Percentiles rank a stretch among this genome's conserved stretches.
Conservation (phyloP, 2,329 filamentous ascomycete genomes). For the Cladosporium cucumerinum region DNA sequence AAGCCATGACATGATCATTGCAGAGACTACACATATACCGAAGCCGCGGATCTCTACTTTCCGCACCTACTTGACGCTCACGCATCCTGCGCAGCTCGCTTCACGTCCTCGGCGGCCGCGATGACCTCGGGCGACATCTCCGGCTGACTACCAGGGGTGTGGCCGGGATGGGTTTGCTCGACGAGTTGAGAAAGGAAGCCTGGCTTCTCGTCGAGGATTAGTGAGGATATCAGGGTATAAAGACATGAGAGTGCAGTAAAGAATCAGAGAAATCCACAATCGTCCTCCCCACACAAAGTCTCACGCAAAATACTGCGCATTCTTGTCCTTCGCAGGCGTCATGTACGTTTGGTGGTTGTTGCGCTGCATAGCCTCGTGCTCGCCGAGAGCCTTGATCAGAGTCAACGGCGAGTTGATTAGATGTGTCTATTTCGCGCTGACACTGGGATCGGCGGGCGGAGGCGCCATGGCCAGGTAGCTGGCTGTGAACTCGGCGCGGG, state of each 20-base stretch:
- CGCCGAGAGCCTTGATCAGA: constrained; percentile 29
- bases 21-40: not conserved
- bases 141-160: not conserved
- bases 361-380: constrained; percentile 33
- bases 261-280: constrained; percentile 8
- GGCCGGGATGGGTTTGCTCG: constrained; percentile 25
- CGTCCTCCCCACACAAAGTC: constrained; percentile 33
- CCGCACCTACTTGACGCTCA: not conserved
- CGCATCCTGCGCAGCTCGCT: not conserved
- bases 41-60: not conserved
- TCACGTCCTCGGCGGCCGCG: not conserved
- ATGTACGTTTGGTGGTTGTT: constrained; percentile 37
- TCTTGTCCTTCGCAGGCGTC: constrained; percentile 36
- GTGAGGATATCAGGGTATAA: constrained; percentile 6
- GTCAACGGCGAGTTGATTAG: constrained; percentile 20
- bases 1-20: not conserved
- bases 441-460: constrained; percentile 20
- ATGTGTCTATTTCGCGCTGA: constrained; percentile 24
- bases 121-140: not conserved
- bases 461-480: constrained; percentile 18
- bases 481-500: constrained; percentile 30
- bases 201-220: constrained; percentile 24
- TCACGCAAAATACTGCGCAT: constrained; percentile 39
- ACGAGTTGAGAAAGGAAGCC: constrained; percentile 28
- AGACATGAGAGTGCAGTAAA: too few species aligned